Percentiles rank a stretch among this genome's conserved stretches.
phyloP scores from a whole-genome alignment of 2,329 filamentous ascomycete genomes.

The Tolypocladium nubicola region DNA sequence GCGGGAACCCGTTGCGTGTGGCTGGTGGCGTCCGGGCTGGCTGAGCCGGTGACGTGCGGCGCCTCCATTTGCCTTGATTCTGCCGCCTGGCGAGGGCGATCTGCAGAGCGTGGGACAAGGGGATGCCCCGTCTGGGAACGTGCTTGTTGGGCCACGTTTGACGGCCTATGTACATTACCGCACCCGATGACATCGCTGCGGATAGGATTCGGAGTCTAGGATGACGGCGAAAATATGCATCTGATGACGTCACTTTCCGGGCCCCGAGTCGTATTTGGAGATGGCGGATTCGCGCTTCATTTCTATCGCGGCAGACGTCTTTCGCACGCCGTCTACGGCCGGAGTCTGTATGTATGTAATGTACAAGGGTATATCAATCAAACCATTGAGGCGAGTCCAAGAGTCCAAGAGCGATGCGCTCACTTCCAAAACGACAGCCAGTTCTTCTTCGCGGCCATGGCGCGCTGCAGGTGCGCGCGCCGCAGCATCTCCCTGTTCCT shows the following conservation, averaged over 20 bases:
- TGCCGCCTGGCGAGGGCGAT: background rate
- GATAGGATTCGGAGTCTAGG: background rate
- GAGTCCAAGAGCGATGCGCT: background rate
- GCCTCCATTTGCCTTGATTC: background rate
- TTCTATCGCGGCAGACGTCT: background rate
- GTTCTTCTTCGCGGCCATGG: slow-evolving; percentile 21
- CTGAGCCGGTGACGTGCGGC: background rate
- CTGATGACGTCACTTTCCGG: background rate
- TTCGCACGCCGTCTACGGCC: background rate
- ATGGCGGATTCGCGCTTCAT: background rate
- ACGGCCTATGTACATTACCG: background rate
- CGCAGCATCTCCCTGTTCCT: slow-evolving; percentile 44
- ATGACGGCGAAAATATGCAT: background rate
- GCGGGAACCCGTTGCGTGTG: background rate
- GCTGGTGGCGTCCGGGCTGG: too few species aligned
- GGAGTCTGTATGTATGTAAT: background rate
- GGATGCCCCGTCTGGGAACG: background rate
- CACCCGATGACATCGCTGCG: background rate
- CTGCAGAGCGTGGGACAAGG: background rate
- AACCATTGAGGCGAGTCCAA: background rate
- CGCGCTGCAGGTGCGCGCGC: slow-evolving; percentile 39
- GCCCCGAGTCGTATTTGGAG: background rate
- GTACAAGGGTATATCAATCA: background rate
- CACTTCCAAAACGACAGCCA: slow-evolving; percentile 10
- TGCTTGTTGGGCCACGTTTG: background rate